Evolutionary conservation across 768 basidiomycete species (phyloP).

Genomic region (Solioccasus polychromus): DNA sequence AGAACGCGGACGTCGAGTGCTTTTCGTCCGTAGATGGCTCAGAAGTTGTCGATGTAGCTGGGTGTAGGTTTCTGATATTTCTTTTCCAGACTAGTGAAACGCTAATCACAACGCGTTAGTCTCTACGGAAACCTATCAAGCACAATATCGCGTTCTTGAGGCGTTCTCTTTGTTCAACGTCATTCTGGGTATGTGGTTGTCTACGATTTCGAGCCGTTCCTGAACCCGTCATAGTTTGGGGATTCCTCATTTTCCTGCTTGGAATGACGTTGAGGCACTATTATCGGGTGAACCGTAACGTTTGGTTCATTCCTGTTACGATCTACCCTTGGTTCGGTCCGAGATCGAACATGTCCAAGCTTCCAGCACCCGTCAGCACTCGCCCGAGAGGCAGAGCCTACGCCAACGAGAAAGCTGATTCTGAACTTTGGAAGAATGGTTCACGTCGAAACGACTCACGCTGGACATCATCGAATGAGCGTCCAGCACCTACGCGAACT

Average conservation of each 20-base stretch:
- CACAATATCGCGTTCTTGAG: conserved; percentile 83
- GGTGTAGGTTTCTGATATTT: conserved; percentile 49
- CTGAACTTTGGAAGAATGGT: conserved; percentile 20
- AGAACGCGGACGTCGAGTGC: conserved; percentile 80
- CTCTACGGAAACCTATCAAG: conserved; percentile 82
- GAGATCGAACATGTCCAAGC: conserved; percentile 33
- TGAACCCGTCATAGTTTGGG: conserved; percentile 40
- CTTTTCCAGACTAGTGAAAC: neutral
- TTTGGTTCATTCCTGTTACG: conserved; percentile 73
- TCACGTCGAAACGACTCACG: conserved; percentile 22
- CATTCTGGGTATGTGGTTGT: conserved; percentile 50
- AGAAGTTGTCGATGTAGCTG: conserved; percentile 56
- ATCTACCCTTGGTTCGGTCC: conserved; percentile 70
- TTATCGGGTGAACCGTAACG: conserved; percentile 41
- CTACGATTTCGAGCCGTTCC: neutral
- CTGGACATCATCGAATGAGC: conserved; percentile 15
- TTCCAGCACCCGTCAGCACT: conserved; percentile 41
- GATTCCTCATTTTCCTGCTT: conserved; percentile 45
- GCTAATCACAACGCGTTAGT: conserved; percentile 42
- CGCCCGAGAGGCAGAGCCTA: conserved; percentile 35
- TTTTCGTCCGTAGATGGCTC: conserved; percentile 55
- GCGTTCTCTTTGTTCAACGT: conserved; percentile 80
- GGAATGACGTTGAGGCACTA: conserved; percentile 43
- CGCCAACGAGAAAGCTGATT: conserved; percentile 26
- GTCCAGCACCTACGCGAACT: conserved; percentile 24